Evolutionary conservation across 805 yeast species (phyloP).

Genomic region (Candida loeiensis): DNA sequence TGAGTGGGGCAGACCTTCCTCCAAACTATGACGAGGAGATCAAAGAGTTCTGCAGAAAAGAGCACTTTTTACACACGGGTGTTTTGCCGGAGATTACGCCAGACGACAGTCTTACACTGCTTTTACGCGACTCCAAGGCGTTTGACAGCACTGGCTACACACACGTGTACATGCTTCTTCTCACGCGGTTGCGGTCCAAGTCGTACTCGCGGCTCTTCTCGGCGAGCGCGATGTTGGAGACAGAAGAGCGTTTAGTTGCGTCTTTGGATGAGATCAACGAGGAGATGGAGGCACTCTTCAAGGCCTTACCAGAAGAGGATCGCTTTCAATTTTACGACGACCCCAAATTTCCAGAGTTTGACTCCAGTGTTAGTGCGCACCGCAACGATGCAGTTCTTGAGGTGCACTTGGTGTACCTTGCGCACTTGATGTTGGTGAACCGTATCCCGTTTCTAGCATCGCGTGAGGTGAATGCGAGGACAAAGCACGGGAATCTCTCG

Average conservation of each 20-base stretch:
- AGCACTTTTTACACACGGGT: background rate
- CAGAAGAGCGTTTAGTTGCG: slow-evolving; percentile 18
- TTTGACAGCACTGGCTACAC: background rate
- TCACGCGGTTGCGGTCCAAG: slow-evolving; percentile 28
- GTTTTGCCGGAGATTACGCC: background rate
- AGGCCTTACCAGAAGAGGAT: slow-evolving; percentile 14
- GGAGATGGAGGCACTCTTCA: slow-evolving; percentile 26
- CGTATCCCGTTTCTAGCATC: slow-evolving; percentile 26
- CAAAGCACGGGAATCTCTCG: slow-evolving; percentile 25
- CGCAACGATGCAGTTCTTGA: slow-evolving; percentile 17
- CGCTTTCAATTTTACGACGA: slow-evolving; percentile 34
- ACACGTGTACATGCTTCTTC: slow-evolving; percentile 9
- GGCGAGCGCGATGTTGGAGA: slow-evolving; percentile 22
- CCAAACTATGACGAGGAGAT: slow-evolving; percentile 12
- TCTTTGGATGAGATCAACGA: slow-evolving; percentile 25
- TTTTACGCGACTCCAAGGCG: background rate
- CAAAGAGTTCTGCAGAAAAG: slow-evolving; percentile 2
- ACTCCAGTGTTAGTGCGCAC: background rate
- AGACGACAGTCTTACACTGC: background rate
- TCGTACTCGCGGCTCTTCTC: slow-evolving; percentile 31
- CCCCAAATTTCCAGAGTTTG: slow-evolving; percentile 23
- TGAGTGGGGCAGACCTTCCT: slow-evolving; percentile 31
- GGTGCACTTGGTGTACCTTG: slow-evolving; percentile 29
- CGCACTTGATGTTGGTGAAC: slow-evolving; percentile 37
- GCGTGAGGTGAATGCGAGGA: slow-evolving; percentile 15